These are phyloP conservation scores for Aureobasidium namibiae DNA, from an alignment of 2,329 filamentous ascomycete species.

Conservation along the genomic window DNA sequence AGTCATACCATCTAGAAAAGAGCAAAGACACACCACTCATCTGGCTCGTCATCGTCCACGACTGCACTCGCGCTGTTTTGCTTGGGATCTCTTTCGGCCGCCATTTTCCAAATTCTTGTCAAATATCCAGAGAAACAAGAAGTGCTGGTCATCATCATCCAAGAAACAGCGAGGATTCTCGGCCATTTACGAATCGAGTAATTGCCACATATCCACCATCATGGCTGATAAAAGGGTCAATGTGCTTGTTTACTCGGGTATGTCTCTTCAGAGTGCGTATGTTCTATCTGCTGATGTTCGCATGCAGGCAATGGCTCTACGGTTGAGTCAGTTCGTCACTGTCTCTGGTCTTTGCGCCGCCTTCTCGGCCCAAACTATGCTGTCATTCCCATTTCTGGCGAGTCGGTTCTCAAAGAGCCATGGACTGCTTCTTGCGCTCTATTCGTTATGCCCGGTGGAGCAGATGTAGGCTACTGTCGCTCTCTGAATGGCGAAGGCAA, in stretches of 20 bases:
- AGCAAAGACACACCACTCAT: slow-evolving; percentile 68
- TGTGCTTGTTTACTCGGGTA: slow-evolving; percentile 87
- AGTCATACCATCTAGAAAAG: not conserved
- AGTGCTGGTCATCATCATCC: not conserved
- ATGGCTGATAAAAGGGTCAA: slow-evolving; percentile 72
- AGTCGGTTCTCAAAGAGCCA: slow-evolving; percentile 78
- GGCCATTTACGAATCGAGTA: slow-evolving; percentile 5
- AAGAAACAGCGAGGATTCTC: slow-evolving; percentile 10
- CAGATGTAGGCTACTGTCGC: slow-evolving; percentile 86
- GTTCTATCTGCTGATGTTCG: slow-evolving; percentile 9
- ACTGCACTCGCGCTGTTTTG: slow-evolving; percentile 13
- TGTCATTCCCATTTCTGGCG: slow-evolving; percentile 73
- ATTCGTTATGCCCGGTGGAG: slow-evolving; percentile 85
- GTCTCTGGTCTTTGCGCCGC: slow-evolving; percentile 75
- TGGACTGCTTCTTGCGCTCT: slow-evolving; percentile 83
- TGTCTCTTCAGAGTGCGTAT: slow-evolving; percentile 19
- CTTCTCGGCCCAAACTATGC: slow-evolving; percentile 87
- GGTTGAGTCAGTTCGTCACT: slow-evolving; percentile 80
- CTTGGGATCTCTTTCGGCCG: slow-evolving; percentile 23
- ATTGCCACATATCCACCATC: slow-evolving; percentile 13
- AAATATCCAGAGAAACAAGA: not conserved
- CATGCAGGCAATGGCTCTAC: slow-evolving; percentile 73
- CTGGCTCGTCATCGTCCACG: slow-evolving; percentile 75
- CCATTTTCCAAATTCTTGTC: slow-evolving; percentile 13
- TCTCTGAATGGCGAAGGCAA: slow-evolving; percentile 84